These are phyloP conservation scores for Raffaelea ambrosiae DNA, from an alignment of 2,329 filamentous ascomycete species.

Conservation along the genomic window DNA sequence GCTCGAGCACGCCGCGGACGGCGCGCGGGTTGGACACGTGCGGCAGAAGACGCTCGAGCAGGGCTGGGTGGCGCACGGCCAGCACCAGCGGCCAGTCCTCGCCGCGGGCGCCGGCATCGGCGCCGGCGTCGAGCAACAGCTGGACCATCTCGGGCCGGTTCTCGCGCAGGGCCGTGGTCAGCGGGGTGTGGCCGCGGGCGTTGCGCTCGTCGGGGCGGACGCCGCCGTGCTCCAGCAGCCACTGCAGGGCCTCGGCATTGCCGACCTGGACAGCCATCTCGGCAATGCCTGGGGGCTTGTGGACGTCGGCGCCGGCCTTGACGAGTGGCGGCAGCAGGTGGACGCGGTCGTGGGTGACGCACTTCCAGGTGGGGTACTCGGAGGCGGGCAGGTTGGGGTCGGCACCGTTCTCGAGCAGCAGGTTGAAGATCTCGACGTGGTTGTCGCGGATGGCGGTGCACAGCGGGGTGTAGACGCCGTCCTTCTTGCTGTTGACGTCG, in stretches of 20 bases:
- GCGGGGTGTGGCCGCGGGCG: slow-evolving; percentile 20
- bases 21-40: slow-evolving; percentile 46
- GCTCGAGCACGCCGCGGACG: slow-evolving; percentile 19
- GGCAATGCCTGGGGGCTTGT: slow-evolving; percentile 21
- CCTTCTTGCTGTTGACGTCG: slow-evolving; percentile 19
- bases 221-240: slow-evolving; percentile 23
- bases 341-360: slow-evolving; percentile 17
- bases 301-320: slow-evolving; percentile 23
- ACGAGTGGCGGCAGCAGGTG: slow-evolving; percentile 26
- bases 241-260: slow-evolving; percentile 27
- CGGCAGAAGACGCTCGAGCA: slow-evolving; percentile 40
- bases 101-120: slow-evolving; percentile 20
- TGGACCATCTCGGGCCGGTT: slow-evolving; percentile 42
- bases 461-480: slow-evolving; percentile 18
- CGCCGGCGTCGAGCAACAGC: slow-evolving; percentile 24
- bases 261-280: slow-evolving; percentile 23
- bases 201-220: slow-evolving; percentile 24
- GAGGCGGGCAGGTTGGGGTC: slow-evolving; percentile 21
- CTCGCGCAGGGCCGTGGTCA: slow-evolving; percentile 19
- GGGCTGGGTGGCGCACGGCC: slow-evolving; percentile 52
- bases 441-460: slow-evolving; percentile 17
- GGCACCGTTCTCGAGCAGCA: slow-evolving; percentile 27
- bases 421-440: slow-evolving; percentile 19
- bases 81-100: slow-evolving; percentile 57
- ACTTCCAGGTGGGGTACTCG: slow-evolving; percentile 25